A percentile compares a stretch with the other conserved stretches of the same genome.
These are phyloP conservation scores for Fraxinus angustifolia DNA, from an alignment of 305 asterid species.

Conservation along the genomic window DNA sequence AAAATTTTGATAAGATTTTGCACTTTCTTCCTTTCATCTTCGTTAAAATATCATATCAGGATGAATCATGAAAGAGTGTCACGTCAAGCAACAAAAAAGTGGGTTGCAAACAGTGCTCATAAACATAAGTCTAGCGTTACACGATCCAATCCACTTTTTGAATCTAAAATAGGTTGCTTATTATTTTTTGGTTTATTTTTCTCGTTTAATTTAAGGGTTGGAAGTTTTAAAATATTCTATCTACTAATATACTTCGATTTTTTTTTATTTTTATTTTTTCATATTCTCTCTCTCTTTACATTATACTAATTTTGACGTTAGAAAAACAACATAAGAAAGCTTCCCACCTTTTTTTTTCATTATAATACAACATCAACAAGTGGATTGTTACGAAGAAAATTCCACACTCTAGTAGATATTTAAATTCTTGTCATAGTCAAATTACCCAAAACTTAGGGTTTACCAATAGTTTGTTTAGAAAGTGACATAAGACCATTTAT, in stretches of 20 bases:
- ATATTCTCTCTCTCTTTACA: too few relatives aligned
- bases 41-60: too few relatives aligned
- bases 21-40: too few relatives aligned
- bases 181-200: too few relatives aligned
- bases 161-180: too few relatives aligned
- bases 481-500: slow-evolving; percentile 8
- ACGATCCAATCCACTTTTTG: not conserved
- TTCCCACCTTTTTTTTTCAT: not conserved
- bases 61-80: too few relatives aligned
- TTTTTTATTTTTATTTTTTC: too few relatives aligned
- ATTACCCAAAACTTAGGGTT: slow-evolving; percentile 43
- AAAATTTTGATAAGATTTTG: too few relatives aligned
- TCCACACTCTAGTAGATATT: slow-evolving; percentile 15
- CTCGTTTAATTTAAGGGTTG: not conserved
- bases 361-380: not conserved
- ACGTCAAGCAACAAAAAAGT: too few relatives aligned
- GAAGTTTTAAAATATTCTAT: too few relatives aligned
- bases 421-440: slow-evolving; percentile 25
- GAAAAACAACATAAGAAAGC: not conserved
- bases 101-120: not conserved
- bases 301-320: not conserved
- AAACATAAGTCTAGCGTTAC: not conserved
- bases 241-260: not conserved
- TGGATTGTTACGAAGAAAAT: not conserved
- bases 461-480: slow-evolving; percentile 19